Conservation (phyloP, 495 filamentous ascomycete genomes). For the Annulohypoxylon nitens region DNA sequence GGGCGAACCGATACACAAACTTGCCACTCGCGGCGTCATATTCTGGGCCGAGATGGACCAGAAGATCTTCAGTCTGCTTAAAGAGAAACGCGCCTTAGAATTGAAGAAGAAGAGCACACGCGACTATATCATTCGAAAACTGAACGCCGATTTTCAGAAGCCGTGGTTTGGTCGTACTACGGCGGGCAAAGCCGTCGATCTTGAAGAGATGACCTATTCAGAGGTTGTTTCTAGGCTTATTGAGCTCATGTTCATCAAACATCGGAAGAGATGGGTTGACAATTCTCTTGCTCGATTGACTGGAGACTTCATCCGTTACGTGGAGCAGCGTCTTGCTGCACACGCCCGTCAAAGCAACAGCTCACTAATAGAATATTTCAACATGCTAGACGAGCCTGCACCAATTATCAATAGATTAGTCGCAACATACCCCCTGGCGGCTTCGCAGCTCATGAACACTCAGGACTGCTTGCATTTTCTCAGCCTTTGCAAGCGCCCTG, state of each 20-base stretch:
- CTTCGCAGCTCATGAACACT: conserved; percentile 81
- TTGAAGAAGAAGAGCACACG: conserved; percentile 77
- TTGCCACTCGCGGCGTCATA: conserved; percentile 84
- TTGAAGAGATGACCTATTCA: conserved; percentile 89
- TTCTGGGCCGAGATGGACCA: conserved; percentile 94
- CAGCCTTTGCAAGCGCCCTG: conserved; percentile 79
- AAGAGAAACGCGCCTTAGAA: conserved; percentile 81
- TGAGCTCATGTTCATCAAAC: conserved; percentile 87
- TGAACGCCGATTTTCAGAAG: conserved; percentile 92
- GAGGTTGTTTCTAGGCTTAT: conserved; percentile 88
- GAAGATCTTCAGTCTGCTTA: conserved; percentile 88
- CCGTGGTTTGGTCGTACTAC: conserved; percentile 89
- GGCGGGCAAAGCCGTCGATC: conserved; percentile 77
- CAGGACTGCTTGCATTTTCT: conserved; percentile 90
- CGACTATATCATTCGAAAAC: conserved; percentile 86
- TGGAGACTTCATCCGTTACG: conserved; percentile 84
- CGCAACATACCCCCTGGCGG: conserved; percentile 74
- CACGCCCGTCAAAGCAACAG: conserved; percentile 60
- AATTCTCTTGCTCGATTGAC: conserved; percentile 76
- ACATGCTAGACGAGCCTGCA: conserved; percentile 78
- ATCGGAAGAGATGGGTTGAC: conserved; percentile 87
- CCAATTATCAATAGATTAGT: conserved; percentile 74
- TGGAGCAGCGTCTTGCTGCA: conserved; percentile 82
- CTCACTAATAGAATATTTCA: conserved; percentile 77
- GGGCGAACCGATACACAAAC: conserved; percentile 92